Evolutionary conservation across 495 filamentous ascomycete genomes (phyloP), one percentile per base, ranked within the genome.

Genomic region (Cudoniella acicularis): DNA sequence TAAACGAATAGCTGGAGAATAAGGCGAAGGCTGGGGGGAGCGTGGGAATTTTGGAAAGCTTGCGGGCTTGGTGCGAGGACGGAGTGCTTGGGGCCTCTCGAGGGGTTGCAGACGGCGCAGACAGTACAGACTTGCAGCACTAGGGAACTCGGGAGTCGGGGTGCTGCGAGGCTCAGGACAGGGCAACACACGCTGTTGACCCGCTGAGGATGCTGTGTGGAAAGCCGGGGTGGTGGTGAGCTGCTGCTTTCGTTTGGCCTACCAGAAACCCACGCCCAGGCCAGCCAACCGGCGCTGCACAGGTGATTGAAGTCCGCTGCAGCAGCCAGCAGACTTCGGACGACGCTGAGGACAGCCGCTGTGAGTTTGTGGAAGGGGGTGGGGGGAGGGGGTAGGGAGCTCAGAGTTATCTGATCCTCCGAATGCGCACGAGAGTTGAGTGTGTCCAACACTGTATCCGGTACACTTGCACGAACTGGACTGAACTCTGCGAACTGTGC

Each of bases 1-100:
- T 65, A 64, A 66, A 70, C 66, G 72, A 73, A 71, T 71, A 69
- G 70, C 66, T n/a, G 70, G 75, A 63, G 77, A 75, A 73, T 71
- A 68, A 69, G 72, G 72, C 69, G 70, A 72, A 72, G 72, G 77
- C 73, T 73, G 74, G 75, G 72, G 75, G 73, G 70, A 70, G 66
- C 63, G 69, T 60, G 64, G 70, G 62, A 60, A 43, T 57, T 53
- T 43, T 63, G 61, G 69, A 59, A 62, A 54, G 63, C 60, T 61
- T 59, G 66, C 51, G 59, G 56, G 67, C 51, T 52, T 57, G 57
- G 52, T 57, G 63, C 40, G 56, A n/a, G 54, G 66, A 67, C 62
- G 69, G 49, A 68, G 16, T 23, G 49, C 25, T 26, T 48, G 56
- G 57, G 49, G 54, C 3, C 13, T 40, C 30, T 36, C 30, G 30